These are phyloP conservation scores for Debaryomyces nepalensis DNA, from an alignment of 1,139 yeast species.

Conservation along the genomic window DNA sequence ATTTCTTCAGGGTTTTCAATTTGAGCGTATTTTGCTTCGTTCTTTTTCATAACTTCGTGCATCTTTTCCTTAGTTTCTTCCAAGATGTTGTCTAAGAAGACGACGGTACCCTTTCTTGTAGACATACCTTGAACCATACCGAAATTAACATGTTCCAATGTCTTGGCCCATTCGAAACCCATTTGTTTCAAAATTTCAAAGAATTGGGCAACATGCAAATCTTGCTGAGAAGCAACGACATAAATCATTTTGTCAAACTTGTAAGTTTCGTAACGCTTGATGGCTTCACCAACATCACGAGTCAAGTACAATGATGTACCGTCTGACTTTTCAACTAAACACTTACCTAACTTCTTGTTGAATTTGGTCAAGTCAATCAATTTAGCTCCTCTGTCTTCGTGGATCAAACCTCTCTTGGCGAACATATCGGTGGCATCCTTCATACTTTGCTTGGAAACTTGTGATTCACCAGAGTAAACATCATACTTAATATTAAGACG, in stretches of 20 bases:
- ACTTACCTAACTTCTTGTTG: slow-evolving; percentile 93
- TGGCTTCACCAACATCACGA: slow-evolving; percentile 97
- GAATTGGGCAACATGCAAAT: slow-evolving; percentile 90
- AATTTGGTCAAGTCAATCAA: slow-evolving; percentile 83
- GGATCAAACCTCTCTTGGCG: slow-evolving; percentile 70
- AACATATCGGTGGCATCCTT: slow-evolving; percentile 64
- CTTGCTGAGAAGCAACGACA: slow-evolving; percentile 96
- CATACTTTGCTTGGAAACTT: slow-evolving; percentile 79
- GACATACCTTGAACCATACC: slow-evolving; percentile 99
- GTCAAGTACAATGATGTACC: slow-evolving; percentile 95
- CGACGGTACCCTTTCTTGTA: slow-evolving; percentile 97
- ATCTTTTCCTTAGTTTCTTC: slow-evolving; percentile 94
- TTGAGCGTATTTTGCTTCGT: slow-evolving; percentile 89
- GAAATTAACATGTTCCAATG: slow-evolving; percentile 82
- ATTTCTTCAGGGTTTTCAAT: slow-evolving; percentile 93
- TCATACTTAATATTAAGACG: slow-evolving; percentile 90
- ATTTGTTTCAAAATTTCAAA: slow-evolving; percentile 92
- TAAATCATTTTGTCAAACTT: slow-evolving; percentile 95
- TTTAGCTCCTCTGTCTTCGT: slow-evolving; percentile 90
- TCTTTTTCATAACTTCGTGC: slow-evolving; percentile 97
- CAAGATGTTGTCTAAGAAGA: slow-evolving; percentile 89
- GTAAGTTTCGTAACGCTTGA: slow-evolving; percentile 81
- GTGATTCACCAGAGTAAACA: slow-evolving; percentile 93
- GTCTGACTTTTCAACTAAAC: slow-evolving; percentile 90
- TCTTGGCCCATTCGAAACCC: slow-evolving; percentile 88